Evolutionary conservation across 2,329 filamentous ascomycete genomes (phyloP).

Genomic region (Fonsecaea pugnacius): DNA sequence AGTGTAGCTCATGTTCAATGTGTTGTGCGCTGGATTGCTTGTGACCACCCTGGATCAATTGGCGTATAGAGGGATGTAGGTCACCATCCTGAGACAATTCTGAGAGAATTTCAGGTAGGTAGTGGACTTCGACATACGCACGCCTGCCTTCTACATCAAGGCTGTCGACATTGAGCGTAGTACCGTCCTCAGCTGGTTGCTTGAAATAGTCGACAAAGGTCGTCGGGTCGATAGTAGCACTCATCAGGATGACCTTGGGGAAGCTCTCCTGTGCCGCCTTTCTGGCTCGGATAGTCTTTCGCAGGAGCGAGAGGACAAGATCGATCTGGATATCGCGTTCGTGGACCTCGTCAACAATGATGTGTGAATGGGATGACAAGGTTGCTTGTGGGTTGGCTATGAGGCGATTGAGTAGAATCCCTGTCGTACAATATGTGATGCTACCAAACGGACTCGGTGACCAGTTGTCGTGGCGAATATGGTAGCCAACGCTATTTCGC

Average conservation of each 20-base stretch:
- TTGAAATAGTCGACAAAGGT: conserved; percentile 82
- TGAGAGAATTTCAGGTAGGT: conserved; percentile 76
- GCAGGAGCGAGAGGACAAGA: conserved; percentile 88
- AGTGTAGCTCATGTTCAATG: conserved; percentile 25
- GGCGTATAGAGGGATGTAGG: conserved; percentile 16
- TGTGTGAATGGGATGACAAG: conserved; percentile 71
- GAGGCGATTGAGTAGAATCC: conserved; percentile 97
- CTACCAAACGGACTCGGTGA: conserved; percentile 78
- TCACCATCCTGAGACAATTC: conserved; percentile 18
- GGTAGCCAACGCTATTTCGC: conserved; percentile 85
- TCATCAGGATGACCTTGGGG: conserved; percentile 94
- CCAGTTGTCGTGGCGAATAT: conserved; percentile 88
- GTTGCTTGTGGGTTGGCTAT: conserved; percentile 86
- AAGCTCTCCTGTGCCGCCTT: conserved; percentile 57
- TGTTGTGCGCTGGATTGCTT: conserved; percentile 20
- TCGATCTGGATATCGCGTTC: conserved; percentile 96
- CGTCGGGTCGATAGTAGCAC: conserved; percentile 90
- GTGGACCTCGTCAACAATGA: conserved; percentile 91
- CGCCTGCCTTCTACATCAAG: conserved; percentile 88
- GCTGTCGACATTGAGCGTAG: conserved; percentile 59
- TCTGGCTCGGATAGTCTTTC: conserved; percentile 74
- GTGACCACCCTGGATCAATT: conserved; percentile 17
- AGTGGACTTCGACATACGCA: conserved; percentile 84
- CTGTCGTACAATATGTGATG: conserved; percentile 69
- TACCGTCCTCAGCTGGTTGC: conserved; percentile 44